A percentile compares a stretch with the other conserved stretches of the same genome.
phyloP scores from a whole-genome alignment of 2,329 filamentous ascomycete species.

The Hymenoscyphus scutula region DNA sequence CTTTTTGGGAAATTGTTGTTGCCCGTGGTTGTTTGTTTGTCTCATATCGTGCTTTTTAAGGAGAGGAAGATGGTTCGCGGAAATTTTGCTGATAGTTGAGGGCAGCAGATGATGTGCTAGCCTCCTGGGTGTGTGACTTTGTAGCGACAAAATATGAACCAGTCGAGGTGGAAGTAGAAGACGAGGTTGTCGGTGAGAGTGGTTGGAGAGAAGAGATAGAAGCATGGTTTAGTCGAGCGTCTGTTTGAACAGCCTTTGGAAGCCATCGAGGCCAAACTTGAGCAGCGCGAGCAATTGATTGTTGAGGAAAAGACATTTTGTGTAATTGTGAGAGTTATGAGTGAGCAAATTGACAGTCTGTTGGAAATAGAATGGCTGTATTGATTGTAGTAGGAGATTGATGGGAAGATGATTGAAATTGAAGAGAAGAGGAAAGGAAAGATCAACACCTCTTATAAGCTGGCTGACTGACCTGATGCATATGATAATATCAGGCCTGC shows the following conservation, averaged over 20 bases:
- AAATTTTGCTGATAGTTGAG: neutral
- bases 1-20: no score
- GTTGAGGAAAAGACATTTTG: conserved; percentile 10
- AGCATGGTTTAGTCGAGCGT: neutral
- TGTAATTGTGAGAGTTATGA: neutral
- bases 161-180: neutral
- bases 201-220: neutral
- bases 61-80: neutral
- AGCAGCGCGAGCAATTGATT: conserved; percentile 7
- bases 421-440: conserved; percentile 1
- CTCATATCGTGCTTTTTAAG: neutral
- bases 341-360: neutral
- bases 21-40: no score
- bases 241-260: conserved; percentile 2
- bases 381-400: neutral
- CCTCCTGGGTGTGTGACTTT: neutral
- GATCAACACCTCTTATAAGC: neutral
- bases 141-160: neutral
- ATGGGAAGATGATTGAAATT: neutral
- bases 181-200: neutral
- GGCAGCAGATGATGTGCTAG: neutral
- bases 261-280: conserved; percentile 14
- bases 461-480: neutral
- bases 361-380: neutral
- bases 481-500: neutral